Conservation (phyloP, 2,329 filamentous ascomycete species). For the Hypoxylon sp. region DNA sequence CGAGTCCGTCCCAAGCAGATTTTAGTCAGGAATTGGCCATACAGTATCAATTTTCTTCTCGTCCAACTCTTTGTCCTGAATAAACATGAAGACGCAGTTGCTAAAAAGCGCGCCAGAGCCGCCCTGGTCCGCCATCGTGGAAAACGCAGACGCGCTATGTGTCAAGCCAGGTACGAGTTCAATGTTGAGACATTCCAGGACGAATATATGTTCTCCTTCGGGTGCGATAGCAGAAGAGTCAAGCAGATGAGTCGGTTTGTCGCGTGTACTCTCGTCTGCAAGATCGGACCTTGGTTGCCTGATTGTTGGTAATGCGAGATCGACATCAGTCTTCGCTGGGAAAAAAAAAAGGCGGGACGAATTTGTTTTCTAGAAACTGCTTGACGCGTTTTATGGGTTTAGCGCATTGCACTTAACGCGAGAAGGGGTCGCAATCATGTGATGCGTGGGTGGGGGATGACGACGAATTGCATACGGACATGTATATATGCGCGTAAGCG, state of each 20-base stretch:
- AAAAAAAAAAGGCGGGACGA: slow-evolving; percentile 30
- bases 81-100: slow-evolving; percentile 42
- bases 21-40: slow-evolving; percentile 14
- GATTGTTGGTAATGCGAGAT: slow-evolving; percentile 7
- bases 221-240: background rate
- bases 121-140: slow-evolving; percentile 42
- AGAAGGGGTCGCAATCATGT: slow-evolving; percentile 34
- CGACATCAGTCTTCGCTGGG: slow-evolving; percentile 22
- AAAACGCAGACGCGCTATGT: slow-evolving; percentile 13
- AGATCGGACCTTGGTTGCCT: background rate
- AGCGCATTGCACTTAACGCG: slow-evolving; percentile 32
- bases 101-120: slow-evolving; percentile 37
- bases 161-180: slow-evolving; percentile 1
- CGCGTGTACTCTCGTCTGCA: background rate
- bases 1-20: background rate
- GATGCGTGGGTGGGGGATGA: slow-evolving; percentile 11
- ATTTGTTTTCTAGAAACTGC: slow-evolving; percentile 30
- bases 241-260: too few relatives aligned
- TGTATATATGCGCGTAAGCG: too few relatives aligned
- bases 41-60: slow-evolving; percentile 41
- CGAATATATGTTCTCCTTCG: background rate
- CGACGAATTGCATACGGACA: slow-evolving; percentile 6
- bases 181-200: slow-evolving; percentile 13
- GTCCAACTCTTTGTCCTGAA: slow-evolving; percentile 38
- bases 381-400: slow-evolving; percentile 34